Conservation (phyloP, 2,329 filamentous ascomycete species). For the Penicillium digitatum region DNA sequence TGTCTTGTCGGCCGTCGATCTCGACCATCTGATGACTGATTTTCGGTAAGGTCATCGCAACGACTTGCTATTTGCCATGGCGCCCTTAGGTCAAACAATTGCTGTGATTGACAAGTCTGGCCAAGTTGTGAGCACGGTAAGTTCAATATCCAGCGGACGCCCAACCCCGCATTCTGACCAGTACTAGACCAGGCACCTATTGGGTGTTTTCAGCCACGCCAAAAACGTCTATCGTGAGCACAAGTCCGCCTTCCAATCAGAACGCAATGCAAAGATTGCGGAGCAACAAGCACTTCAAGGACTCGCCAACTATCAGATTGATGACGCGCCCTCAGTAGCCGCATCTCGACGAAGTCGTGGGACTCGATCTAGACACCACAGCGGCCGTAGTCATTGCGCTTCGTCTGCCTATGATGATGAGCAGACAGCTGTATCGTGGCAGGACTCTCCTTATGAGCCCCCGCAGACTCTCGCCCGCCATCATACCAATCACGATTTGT, state of each 20-base stretch:
- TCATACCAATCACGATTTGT: constrained; percentile 38
- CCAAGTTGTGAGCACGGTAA: constrained; percentile 83
- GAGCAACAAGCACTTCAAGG: constrained; percentile 59
- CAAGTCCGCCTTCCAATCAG: constrained; percentile 73
- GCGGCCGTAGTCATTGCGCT: constrained; percentile 27
- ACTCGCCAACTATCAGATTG: constrained; percentile 49
- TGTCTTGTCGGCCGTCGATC: constrained; percentile 6
- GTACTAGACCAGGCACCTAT: constrained; percentile 76
- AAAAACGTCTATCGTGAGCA: constrained; percentile 82
- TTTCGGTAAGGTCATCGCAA: constrained; percentile 9
- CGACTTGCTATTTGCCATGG: constrained; percentile 24
- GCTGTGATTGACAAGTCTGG: constrained; percentile 88
- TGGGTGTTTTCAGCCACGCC: constrained; percentile 88
- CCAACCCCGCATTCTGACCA: constrained; percentile 18
- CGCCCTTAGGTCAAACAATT: constrained; percentile 62
- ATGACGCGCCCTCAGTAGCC: constrained; percentile 45
- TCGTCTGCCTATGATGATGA: constrained; percentile 30
- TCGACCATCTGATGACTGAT: constrained; percentile 16
- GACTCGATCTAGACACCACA: constrained; percentile 29
- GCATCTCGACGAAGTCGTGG: constrained; percentile 43
- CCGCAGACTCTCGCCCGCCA: constrained; percentile 33
- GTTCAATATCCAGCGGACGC: constrained; percentile 28
- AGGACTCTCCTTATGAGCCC: constrained; percentile 19
- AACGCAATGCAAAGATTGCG: constrained; percentile 57
- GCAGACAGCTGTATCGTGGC: constrained; percentile 23